A percentile compares a stretch with the other conserved stretches of the same genome.
Conservation (phyloP, 2,329 filamentous ascomycete genomes). For the Meredithiella fracta region DNA sequence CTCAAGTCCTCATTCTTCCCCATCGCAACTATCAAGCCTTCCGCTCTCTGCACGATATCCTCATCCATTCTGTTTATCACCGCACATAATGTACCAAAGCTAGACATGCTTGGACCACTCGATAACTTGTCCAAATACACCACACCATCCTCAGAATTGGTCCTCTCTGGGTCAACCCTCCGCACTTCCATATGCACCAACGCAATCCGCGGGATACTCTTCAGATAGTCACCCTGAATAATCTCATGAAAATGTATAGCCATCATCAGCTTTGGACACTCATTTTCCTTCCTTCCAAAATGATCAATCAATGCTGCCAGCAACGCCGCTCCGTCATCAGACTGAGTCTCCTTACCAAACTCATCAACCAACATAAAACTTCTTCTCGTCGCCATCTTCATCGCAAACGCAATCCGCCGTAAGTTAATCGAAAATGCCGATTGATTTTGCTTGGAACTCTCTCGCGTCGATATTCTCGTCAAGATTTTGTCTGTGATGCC, state of each 20-base stretch:
- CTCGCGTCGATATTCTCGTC: conserved; percentile 63
- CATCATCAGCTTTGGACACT: conserved; percentile 40
- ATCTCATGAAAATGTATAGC: conserved; percentile 57
- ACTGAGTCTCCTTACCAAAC: conserved; percentile 54
- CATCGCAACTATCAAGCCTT: conserved; percentile 51
- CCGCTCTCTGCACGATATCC: conserved; percentile 57
- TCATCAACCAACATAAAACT: conserved; percentile 87
- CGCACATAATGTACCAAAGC: conserved; percentile 76
- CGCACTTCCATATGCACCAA: conserved; percentile 58
- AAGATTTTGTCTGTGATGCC: conserved; percentile 87
- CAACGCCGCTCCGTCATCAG: conserved; percentile 41
- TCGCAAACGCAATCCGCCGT: conserved; percentile 65
- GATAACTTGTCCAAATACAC: conserved; percentile 58
- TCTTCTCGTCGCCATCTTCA: conserved; percentile 55
- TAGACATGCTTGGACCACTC: conserved; percentile 55
- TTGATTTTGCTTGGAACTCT: conserved; percentile 41
- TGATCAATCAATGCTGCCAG: conserved; percentile 41
- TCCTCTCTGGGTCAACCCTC: conserved; percentile 34
- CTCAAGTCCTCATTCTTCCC: conserved; percentile 61
- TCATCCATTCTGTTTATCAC: conserved; percentile 67
- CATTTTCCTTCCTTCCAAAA: conserved; percentile 30
- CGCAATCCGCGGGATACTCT: conserved; percentile 23
- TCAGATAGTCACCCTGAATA: conserved; percentile 46
- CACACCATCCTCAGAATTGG: conserved; percentile 42
- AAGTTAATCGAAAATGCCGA: conserved; percentile 62